phyloP scores from a whole-genome alignment of 768 basidiomycete species.

The Rhizopogon vesiculosus region DNA sequence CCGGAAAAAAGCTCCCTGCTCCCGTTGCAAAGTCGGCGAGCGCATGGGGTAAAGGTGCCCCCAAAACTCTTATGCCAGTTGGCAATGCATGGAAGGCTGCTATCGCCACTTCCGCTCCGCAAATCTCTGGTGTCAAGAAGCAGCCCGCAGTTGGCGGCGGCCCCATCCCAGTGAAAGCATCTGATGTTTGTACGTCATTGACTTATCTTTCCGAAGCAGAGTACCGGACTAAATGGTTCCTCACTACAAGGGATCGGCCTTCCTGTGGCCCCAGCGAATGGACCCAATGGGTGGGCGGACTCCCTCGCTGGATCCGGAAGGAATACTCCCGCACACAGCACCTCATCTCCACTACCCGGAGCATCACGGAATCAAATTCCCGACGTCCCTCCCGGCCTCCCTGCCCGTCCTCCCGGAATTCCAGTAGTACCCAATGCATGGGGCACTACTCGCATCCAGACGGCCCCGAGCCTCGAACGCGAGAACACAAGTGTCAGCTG shows the following conservation, averaged over 20 bases:
- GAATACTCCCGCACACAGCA: slow-evolving; percentile 10
- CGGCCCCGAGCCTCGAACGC: slow-evolving; percentile 4
- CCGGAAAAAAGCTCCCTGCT: slow-evolving; percentile 9
- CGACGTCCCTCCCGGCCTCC: slow-evolving; percentile 8
- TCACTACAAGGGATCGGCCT: neutral
- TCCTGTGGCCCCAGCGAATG: neutral
- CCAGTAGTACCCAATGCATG: slow-evolving; percentile 1
- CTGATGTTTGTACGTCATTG: slow-evolving; percentile 23
- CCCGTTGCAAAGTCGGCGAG: slow-evolving; percentile 4
- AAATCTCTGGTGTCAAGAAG: slow-evolving; percentile 1
- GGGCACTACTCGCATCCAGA: neutral
- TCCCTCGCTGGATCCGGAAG: slow-evolving; percentile 10
- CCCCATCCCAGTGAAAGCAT: slow-evolving; percentile 18
- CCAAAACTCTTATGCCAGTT: slow-evolving; percentile 16
- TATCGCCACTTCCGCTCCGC: slow-evolving; percentile 3
- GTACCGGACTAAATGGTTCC: neutral
- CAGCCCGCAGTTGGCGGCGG: slow-evolving; percentile 25
- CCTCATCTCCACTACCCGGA: slow-evolving; percentile 1
- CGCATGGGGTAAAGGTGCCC: slow-evolving; percentile 15
- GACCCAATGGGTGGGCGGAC: slow-evolving; percentile 13
- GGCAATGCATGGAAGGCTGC: slow-evolving; percentile 15
- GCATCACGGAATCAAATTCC: slow-evolving; percentile 3
- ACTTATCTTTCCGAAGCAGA: too few species aligned
- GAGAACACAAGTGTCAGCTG: slow-evolving; percentile 15
- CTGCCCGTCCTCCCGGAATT: slow-evolving; percentile 9